phyloP scores from a whole-genome alignment of 306 rosid species.

The Phaseolus lunatus region DNA sequence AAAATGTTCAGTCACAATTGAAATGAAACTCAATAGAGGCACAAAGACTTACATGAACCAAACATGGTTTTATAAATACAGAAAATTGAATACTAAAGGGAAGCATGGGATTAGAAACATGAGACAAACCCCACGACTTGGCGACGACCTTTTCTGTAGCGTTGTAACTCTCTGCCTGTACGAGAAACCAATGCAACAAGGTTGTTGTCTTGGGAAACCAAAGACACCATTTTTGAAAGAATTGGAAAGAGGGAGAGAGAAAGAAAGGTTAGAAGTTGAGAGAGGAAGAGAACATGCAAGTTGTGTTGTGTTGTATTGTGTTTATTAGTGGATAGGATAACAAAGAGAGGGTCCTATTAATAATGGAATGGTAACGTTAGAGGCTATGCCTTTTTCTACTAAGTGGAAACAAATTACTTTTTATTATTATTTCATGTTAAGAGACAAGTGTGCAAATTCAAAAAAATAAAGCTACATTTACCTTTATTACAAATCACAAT shows the following conservation, averaged over 20 bases:
- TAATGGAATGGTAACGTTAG: slow-evolving; percentile 18
- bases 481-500: not conserved
- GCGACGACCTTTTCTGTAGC: slow-evolving; percentile 80
- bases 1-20: slow-evolving; percentile 18
- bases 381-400: slow-evolving; percentile 5
- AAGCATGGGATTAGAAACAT: not conserved
- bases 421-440: not conserved
- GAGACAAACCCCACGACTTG: slow-evolving; percentile 82
- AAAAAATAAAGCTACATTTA: not conserved
- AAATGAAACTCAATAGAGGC: not conserved
- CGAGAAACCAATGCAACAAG: slow-evolving; percentile 81
- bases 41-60: not conserved
- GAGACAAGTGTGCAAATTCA: not conserved
- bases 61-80: not conserved
- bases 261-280: not conserved
- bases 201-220: slow-evolving; percentile 63
- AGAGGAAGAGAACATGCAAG: not conserved
- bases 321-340: slow-evolving; percentile 32
- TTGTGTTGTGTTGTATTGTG: slow-evolving; percentile 16
- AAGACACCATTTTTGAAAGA: slow-evolving; percentile 52
- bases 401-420: not conserved
- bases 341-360: not conserved
- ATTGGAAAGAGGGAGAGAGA: not conserved
- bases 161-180: slow-evolving; percentile 83
- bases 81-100: not conserved